Conservation (phyloP, 2,329 filamentous ascomycete genomes). For the Lithohypha guttulata region DNA sequence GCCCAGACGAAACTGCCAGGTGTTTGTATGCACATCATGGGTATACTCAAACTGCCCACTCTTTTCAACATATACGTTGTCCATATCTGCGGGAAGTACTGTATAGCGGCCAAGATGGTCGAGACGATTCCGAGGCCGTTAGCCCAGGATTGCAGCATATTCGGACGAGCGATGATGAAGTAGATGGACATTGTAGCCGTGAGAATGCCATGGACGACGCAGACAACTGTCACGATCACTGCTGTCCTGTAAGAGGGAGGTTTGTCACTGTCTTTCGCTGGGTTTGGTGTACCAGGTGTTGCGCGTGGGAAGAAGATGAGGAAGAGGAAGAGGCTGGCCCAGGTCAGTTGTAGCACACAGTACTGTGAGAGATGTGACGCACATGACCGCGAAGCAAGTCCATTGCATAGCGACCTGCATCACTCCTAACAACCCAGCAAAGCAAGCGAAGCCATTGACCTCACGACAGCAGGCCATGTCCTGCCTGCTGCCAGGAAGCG, state of each 20-base stretch:
- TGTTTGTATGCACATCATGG: constrained; percentile 98
- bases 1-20: constrained; percentile 88
- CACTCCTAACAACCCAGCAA: constrained; percentile 76
- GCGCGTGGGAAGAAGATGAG: constrained; percentile 79
- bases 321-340: constrained; percentile 71
- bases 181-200: constrained; percentile 58
- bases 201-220: constrained; percentile 64
- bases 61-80: constrained; percentile 79
- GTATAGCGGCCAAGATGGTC: constrained; percentile 67
- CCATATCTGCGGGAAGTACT: constrained; percentile 92
- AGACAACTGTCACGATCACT: constrained; percentile 59
- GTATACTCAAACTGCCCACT: constrained; percentile 82
- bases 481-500: constrained; percentile 67
- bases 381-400: constrained; percentile 89
- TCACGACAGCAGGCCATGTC: constrained; percentile 81
- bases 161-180: constrained; percentile 53
- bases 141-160: constrained; percentile 65
- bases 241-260: constrained; percentile 65
- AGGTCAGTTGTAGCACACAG: neutral
- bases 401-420: constrained; percentile 86
- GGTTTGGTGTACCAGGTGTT: constrained; percentile 37
- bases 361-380: constrained; percentile 12
- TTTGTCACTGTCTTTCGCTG: constrained; percentile 22
- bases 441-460: constrained; percentile 70
- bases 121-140: constrained; percentile 73